phyloP scores from a whole-genome alignment of 495 filamentous ascomycete species.

The Darksidea phi region DNA sequence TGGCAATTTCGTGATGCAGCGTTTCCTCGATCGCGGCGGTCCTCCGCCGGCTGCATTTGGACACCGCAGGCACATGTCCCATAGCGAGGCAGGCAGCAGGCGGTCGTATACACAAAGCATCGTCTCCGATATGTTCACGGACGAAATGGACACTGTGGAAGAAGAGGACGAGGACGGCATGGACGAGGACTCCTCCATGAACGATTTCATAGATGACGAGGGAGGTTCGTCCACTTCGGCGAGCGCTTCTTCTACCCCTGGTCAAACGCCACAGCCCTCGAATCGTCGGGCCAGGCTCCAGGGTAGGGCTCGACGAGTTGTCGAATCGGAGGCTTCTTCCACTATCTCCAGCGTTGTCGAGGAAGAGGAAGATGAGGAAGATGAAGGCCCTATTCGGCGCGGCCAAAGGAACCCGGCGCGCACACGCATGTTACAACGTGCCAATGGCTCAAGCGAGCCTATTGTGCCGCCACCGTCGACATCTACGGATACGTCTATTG shows the following conservation, averaged over 20 bases:
- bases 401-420: slow-evolving; percentile 22
- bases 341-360: slow-evolving; percentile 12
- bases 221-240: slow-evolving; percentile 2
- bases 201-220: slow-evolving; percentile 39
- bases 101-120: slow-evolving; percentile 37
- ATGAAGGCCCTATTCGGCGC: slow-evolving; percentile 34
- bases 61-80: slow-evolving; percentile 26
- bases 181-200: slow-evolving; percentile 40
- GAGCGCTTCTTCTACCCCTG: slow-evolving; percentile 24
- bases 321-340: slow-evolving; percentile 35
- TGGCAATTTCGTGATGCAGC: slow-evolving; percentile 21
- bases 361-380: slow-evolving; percentile 37
- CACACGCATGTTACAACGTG: slow-evolving; percentile 25
- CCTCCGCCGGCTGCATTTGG: slow-evolving; percentile 7
- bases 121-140: slow-evolving; percentile 33
- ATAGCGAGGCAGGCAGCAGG: slow-evolving; percentile 39
- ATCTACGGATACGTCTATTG: slow-evolving; percentile 26
- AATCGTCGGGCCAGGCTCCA: neutral
- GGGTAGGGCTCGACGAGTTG: slow-evolving; percentile 26
- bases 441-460: slow-evolving; percentile 30
- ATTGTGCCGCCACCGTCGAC: slow-evolving; percentile 23
- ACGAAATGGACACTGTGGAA: slow-evolving; percentile 37
- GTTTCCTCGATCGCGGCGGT: slow-evolving; percentile 31
- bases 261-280: slow-evolving; percentile 21
- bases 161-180: slow-evolving; percentile 43